Conservation (phyloP, 192 early-diverging fungal species). For the Glomus cerebriforme region DNA sequence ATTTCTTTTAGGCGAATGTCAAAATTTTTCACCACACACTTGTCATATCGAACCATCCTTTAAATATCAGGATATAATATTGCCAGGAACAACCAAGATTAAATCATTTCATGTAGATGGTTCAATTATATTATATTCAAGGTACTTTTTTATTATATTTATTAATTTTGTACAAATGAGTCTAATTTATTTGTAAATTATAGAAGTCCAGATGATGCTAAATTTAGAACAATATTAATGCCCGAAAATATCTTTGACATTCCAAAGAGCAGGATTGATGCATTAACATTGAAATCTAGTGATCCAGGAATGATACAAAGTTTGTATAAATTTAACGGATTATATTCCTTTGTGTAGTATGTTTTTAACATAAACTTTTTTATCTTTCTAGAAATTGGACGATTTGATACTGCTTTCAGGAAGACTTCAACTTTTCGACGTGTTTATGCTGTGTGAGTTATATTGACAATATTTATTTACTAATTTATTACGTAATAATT, state of each 20-base stretch:
- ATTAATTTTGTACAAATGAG: neutral
- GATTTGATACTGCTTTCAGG: neutral
- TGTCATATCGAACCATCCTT: constrained; percentile 12
- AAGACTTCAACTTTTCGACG: neutral
- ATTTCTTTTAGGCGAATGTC: neutral
- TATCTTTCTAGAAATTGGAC: neutral
- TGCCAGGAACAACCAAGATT: constrained; percentile 21
- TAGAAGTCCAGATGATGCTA: constrained; percentile 6
- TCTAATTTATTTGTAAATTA: neutral
- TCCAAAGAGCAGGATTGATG: neutral
- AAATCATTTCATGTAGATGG: constrained; percentile 17
- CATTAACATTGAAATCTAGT: neutral
- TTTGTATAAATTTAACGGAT: neutral
- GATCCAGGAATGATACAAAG: constrained; percentile 18
- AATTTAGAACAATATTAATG: constrained; percentile 23
- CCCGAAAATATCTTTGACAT: constrained; percentile 10
- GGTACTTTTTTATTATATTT: neutral
- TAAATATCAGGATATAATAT: constrained; percentile 22
- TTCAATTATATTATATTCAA: constrained; percentile 25
- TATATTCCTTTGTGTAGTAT: neutral
- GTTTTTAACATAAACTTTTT: neutral
- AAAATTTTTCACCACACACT: neutral
- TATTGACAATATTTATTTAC: neutral
- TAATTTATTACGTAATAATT: neutral
- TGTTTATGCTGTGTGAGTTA: neutral